Percentiles rank a stretch among this genome's conserved stretches.
Conservation (phyloP, 306 rosid genomes). For the Trichosanthes truncata region DNA sequence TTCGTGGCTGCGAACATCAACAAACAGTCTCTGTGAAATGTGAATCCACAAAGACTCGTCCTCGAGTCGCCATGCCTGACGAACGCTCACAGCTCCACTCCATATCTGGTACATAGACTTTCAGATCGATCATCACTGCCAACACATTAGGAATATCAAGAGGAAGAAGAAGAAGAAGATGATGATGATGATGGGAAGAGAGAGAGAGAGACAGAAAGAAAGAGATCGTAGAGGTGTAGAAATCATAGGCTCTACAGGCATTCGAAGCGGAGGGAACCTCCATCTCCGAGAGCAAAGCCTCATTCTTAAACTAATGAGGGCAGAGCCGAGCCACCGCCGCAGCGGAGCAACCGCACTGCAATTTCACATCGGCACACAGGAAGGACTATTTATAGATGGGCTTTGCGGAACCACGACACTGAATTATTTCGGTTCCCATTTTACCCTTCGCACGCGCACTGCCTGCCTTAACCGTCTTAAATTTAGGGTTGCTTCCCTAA, state of each 20-base stretch:
- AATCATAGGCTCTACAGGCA: conserved; percentile 31
- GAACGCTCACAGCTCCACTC: conserved; percentile 11
- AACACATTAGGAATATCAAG: neutral
- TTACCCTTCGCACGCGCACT: neutral
- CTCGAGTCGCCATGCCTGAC: conserved; percentile 33
- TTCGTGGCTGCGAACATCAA: conserved; percentile 27
- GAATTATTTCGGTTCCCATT: neutral
- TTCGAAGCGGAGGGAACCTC: conserved; percentile 14
- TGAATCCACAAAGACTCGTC: neutral
- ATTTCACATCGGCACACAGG: neutral
- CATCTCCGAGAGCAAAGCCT: conserved; percentile 28
- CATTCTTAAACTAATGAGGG: conserved; percentile 32
- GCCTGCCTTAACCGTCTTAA: neutral
- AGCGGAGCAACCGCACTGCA: neutral
- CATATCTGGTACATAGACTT: neutral
- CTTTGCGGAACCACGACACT: neutral
- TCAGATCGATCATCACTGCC: conserved; percentile 31
- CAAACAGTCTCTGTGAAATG: neutral
- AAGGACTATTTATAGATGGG: neutral
- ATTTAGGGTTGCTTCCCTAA: neutral
- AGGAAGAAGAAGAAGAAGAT: conserved; percentile 13
- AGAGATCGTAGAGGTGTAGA: neutral
- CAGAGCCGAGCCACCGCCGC: neutral
- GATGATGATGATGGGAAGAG: neutral
- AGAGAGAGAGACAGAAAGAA: no score